Conservation (phyloP, 2,329 filamentous ascomycete species). For the Ambrosiella xylebori region DNA sequence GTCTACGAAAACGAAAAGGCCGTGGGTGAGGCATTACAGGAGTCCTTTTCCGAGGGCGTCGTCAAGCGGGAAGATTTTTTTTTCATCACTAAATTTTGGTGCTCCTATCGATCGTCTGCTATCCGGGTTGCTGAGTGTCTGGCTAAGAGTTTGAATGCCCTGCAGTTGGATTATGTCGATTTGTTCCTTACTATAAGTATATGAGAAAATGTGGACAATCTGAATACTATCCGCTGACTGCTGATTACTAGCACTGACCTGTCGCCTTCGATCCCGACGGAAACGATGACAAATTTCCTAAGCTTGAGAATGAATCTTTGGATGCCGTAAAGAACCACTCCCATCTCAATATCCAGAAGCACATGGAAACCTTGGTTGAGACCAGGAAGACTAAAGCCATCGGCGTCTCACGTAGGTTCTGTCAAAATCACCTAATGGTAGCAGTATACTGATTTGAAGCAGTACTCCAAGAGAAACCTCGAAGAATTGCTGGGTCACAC, state of each 20-base stretch:
- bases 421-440: slow-evolving; percentile 18
- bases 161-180: slow-evolving; percentile 69
- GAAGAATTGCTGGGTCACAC: slow-evolving; percentile 31
- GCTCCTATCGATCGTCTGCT: slow-evolving; percentile 47
- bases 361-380: slow-evolving; percentile 24
- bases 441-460: not conserved
- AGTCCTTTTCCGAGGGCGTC: slow-evolving; percentile 47
- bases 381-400: slow-evolving; percentile 27
- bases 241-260: slow-evolving; percentile 48
- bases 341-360: slow-evolving; percentile 33
- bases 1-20: slow-evolving; percentile 71
- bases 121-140: slow-evolving; percentile 47
- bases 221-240: not conserved
- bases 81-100: slow-evolving; percentile 74
- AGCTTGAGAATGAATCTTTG: slow-evolving; percentile 52
- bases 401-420: slow-evolving; percentile 32
- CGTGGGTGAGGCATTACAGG: slow-evolving; percentile 60
- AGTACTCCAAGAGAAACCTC: slow-evolving; percentile 40
- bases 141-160: slow-evolving; percentile 52
- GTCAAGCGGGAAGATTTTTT: slow-evolving; percentile 66
- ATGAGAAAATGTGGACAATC: not conserved
- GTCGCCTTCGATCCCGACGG: slow-evolving; percentile 64
- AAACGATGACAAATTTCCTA: slow-evolving; percentile 60
- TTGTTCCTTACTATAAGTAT: slow-evolving; percentile 47
- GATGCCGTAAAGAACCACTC: slow-evolving; percentile 54